phyloP scores from a whole-genome alignment of 179 eudicot species.

The Beta lomatogona region DNA sequence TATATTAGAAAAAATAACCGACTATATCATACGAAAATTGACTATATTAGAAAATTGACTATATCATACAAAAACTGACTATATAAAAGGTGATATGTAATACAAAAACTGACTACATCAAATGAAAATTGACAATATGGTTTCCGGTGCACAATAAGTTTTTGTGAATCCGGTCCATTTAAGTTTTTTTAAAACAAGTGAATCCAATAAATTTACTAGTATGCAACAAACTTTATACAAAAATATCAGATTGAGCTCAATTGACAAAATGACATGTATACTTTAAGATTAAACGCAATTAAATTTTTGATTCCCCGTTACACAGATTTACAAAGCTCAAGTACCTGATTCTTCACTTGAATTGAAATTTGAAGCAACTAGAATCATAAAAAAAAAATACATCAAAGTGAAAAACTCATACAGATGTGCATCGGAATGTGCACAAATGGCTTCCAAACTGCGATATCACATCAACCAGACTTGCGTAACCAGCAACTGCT shows the following conservation, averaged over 20 bases:
- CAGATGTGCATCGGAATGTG: slow-evolving; percentile 57
- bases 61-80: no score
- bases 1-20: no score
- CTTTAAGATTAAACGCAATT: neutral
- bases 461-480: slow-evolving; percentile 76
- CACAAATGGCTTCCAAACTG: slow-evolving; percentile 90
- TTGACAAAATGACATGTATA: neutral
- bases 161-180: no score
- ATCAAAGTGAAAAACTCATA: slow-evolving; percentile 5
- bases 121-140: no score
- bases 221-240: neutral
- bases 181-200: no score
- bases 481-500: slow-evolving; percentile 91
- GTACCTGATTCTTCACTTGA: neutral
- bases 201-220: neutral
- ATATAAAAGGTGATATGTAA: no score
- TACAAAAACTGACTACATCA: no score
- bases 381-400: neutral
- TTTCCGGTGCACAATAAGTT: no score
- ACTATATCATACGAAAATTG: no score
- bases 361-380: neutral
- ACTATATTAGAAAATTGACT: no score
- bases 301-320: neutral
- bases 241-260: no score
- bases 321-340: neutral